Evolutionary conservation across 2,329 filamentous ascomycete species (phyloP).

Genomic region (Sclerotinia minor): DNA sequence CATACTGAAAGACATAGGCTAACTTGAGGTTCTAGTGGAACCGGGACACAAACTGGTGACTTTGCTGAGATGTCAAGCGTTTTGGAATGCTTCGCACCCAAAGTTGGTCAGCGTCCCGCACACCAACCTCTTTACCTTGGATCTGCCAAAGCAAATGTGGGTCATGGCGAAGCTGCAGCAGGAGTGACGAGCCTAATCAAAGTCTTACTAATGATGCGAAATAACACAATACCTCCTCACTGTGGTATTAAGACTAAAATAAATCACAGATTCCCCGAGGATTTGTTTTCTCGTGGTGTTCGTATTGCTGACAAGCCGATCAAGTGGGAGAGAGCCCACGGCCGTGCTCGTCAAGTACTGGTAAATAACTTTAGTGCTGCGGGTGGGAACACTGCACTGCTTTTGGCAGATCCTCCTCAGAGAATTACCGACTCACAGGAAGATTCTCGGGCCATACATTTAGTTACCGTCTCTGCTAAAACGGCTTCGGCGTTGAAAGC

Average conservation of each 20-base stretch:
- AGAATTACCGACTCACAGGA: too few relatives aligned
- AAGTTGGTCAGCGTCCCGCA: slow-evolving; percentile 35
- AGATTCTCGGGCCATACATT: neutral
- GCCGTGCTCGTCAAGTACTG: neutral
- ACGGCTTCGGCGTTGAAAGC: too few relatives aligned
- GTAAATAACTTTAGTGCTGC: slow-evolving; percentile 51
- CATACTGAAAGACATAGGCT: too few relatives aligned
- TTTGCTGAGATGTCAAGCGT: slow-evolving; percentile 29
- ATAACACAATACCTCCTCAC: slow-evolving; percentile 29
- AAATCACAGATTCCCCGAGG: slow-evolving; percentile 34
- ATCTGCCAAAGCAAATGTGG: slow-evolving; percentile 38
- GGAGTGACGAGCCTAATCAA: slow-evolving; percentile 37
- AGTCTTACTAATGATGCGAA: slow-evolving; percentile 32
- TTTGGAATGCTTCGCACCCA: slow-evolving; percentile 22
- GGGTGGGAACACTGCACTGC: slow-evolving; percentile 28
- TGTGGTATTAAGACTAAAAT: slow-evolving; percentile 32
- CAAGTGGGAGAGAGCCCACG: slow-evolving; percentile 39
- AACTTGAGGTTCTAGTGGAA: neutral
- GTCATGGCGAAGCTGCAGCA: slow-evolving; percentile 26
- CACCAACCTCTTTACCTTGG: slow-evolving; percentile 28
- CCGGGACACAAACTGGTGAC: slow-evolving; percentile 33
- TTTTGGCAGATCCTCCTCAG: slow-evolving; percentile 26
- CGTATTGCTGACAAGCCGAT: neutral
- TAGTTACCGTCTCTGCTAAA: slow-evolving; percentile 3
- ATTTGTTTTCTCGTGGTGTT: slow-evolving; percentile 25